Evolutionary conservation across 306 rosid genomes (phyloP), one percentile per base, ranked within the genome.

Genomic region (Lathyrus oleraceus): DNA sequence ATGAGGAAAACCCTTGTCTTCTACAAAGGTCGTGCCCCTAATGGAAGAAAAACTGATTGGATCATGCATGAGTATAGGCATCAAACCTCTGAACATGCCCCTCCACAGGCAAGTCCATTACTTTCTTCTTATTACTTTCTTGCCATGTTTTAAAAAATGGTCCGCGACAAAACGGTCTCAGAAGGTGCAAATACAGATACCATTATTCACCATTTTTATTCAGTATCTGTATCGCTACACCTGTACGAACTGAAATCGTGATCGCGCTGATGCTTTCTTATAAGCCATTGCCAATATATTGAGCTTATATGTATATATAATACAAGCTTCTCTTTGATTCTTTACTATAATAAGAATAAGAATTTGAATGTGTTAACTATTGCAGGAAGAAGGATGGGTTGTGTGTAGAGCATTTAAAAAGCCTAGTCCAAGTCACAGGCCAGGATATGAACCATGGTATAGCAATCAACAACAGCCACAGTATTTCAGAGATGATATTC

Each of bases 331-430:
- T n/a, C n/a, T n/a, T n/a, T n/a, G n/a, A n/a, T n/a, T n/a, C n/a
- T n/a, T n/a, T n/a, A n/a, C n/a, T n/a, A n/a, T n/a, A n/a, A n/a
- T n/a, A n/a, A n/a, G n/a, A n/a, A n/a, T n/a, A n/a, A n/a, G n/a
- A n/a, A n/a, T n/a, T n/a, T 20, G 15, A 80, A 70, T 10, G 44
- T 32, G 45, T 35, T 30, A 59, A 35, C 21, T 10, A 19, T 0
- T 82, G 79, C 89, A 92, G 97, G 97, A 92, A 89, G 97, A 92
- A 87, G 97, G 97, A 54, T 92, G 97, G 97, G 97, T 87, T 30
- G 97, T 92, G 20, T 89, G 97, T 71, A 61, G 95, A 44, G 97
- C 97, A 78, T 92, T 92, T 66, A 72, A 67, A 60, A 92, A 92
- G 72, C 96, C 97, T 9, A 81, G 75, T 61, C 92, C 97, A 17